phyloP scores from a whole-genome alignment of 345 rosid genomes.

The Eucalyptus coolabah region DNA sequence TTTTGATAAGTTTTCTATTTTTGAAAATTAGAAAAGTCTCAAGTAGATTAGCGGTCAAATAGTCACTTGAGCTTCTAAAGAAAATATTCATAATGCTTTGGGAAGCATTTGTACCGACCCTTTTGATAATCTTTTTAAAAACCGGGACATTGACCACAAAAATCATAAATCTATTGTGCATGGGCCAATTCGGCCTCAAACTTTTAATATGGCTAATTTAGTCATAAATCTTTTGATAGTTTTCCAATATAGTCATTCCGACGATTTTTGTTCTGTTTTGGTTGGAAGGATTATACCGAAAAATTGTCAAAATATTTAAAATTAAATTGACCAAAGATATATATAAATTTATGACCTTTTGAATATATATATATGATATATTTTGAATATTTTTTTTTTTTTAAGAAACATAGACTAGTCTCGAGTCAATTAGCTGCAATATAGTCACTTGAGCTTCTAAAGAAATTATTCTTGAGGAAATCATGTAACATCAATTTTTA shows the following conservation, averaged over 20 bases:
- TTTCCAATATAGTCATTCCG: accelerated
- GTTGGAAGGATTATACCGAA: not conserved
- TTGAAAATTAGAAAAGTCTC: too few species aligned
- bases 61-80: too few species aligned
- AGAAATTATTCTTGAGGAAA: not conserved
- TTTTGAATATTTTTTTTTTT: not conserved
- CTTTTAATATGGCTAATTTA: not conserved
- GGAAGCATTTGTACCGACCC: not conserved
- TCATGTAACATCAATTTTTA: not conserved
- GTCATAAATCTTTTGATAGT: accelerated
- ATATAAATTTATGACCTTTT: not conserved
- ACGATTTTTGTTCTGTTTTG: accelerated
- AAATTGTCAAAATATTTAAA: not conserved
- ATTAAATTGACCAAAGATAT: not conserved
- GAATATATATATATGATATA: too few species aligned
- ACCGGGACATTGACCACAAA: not conserved
- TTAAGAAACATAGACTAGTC: not conserved
- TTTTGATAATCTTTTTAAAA: not conserved
- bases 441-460: not conserved
- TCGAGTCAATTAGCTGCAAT: not conserved
- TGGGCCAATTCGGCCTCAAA: not conserved
- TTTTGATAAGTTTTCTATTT: too few species aligned
- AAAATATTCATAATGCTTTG: not conserved
- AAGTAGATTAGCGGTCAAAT: too few species aligned
- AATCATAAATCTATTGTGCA: not conserved